These are phyloP conservation scores for Suillus sp. DNA, from an alignment of 768 basidiomycete species.

Conservation along the genomic window DNA sequence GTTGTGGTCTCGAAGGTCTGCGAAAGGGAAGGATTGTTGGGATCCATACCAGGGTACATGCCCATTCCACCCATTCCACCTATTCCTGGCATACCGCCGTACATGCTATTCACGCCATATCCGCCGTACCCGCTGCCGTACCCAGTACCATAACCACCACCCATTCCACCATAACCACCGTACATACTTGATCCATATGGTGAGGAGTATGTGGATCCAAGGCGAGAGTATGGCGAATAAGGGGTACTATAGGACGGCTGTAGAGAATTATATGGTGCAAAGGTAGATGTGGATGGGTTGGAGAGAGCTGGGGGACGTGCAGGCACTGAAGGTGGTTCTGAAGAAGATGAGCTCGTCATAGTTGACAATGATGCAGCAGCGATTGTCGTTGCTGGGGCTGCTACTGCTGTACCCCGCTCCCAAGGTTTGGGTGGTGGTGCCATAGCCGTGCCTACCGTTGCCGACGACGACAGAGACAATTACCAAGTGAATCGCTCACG, in stretches of 20 bases:
- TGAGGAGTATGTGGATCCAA: constrained; percentile 36
- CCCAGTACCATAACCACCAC: constrained; percentile 35
- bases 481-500: no score
- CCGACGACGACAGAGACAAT: background rate
- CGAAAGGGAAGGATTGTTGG: constrained; percentile 65
- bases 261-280: constrained; percentile 37
- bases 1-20: constrained; percentile 90
- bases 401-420: constrained; percentile 61
- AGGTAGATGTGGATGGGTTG: constrained; percentile 37
- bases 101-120: constrained; percentile 56
- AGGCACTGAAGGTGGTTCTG: constrained; percentile 53
- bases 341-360: constrained; percentile 24
- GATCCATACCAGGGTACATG: constrained; percentile 45
- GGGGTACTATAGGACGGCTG: constrained; percentile 48
- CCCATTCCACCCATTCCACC: constrained; percentile 41
- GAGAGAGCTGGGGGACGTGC: constrained; percentile 60
- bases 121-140: constrained; percentile 43
- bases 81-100: constrained; percentile 38
- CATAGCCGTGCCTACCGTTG: constrained; percentile 45
- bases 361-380: constrained; percentile 24
- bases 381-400: constrained; percentile 31
- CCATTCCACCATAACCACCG: constrained; percentile 48
- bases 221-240: constrained; percentile 46
- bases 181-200: constrained; percentile 35
- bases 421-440: constrained; percentile 84